These are phyloP conservation scores for Parathielavia hyrcaniae DNA, from an alignment of 495 filamentous ascomycete species.

Conservation along the genomic window DNA sequence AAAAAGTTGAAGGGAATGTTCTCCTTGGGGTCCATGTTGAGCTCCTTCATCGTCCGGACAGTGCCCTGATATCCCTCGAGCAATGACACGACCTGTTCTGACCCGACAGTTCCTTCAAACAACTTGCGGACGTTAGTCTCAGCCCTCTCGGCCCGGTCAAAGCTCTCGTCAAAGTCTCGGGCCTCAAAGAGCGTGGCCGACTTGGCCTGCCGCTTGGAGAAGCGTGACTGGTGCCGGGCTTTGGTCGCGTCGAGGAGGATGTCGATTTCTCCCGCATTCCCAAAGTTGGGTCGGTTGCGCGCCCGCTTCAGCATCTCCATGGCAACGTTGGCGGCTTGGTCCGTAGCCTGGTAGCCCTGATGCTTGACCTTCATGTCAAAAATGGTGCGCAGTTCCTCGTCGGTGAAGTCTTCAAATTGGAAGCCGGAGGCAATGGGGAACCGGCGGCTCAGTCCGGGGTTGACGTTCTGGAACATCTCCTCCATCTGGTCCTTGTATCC, in stretches of 20 bases:
- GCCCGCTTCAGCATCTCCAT: slow-evolving; percentile 47
- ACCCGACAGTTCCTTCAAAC: slow-evolving; percentile 62
- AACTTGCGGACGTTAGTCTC: slow-evolving; percentile 49
- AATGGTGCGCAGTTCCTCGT: slow-evolving; percentile 52
- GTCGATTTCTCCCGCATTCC: slow-evolving; percentile 60
- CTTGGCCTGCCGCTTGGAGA: slow-evolving; percentile 26
- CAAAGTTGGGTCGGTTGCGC: slow-evolving; percentile 53
- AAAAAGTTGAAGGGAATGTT: slow-evolving; percentile 41
- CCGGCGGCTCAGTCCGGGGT: slow-evolving; percentile 64
- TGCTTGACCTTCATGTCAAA: slow-evolving; percentile 52
- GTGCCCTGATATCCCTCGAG: slow-evolving; percentile 56
- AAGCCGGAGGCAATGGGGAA: slow-evolving; percentile 64
- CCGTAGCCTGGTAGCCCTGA: slow-evolving; percentile 41
- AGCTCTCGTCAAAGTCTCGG: slow-evolving; percentile 63
- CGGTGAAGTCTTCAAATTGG: slow-evolving; percentile 62
- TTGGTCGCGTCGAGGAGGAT: slow-evolving; percentile 59
- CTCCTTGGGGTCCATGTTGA: slow-evolving; percentile 54
- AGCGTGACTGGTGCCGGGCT: slow-evolving; percentile 48
- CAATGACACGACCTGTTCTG: slow-evolving; percentile 53
- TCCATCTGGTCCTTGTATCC: slow-evolving; percentile 75
- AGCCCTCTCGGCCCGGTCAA: slow-evolving; percentile 47
- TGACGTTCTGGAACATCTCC: slow-evolving; percentile 73
- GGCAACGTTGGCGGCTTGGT: slow-evolving; percentile 41
- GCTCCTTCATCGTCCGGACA: slow-evolving; percentile 47
- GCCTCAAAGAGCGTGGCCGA: slow-evolving; percentile 44